A percentile compares a stretch with the other conserved stretches of the same genome.
Conservation (phyloP, 495 filamentous ascomycete genomes). For the Penicillium crystallinum region DNA sequence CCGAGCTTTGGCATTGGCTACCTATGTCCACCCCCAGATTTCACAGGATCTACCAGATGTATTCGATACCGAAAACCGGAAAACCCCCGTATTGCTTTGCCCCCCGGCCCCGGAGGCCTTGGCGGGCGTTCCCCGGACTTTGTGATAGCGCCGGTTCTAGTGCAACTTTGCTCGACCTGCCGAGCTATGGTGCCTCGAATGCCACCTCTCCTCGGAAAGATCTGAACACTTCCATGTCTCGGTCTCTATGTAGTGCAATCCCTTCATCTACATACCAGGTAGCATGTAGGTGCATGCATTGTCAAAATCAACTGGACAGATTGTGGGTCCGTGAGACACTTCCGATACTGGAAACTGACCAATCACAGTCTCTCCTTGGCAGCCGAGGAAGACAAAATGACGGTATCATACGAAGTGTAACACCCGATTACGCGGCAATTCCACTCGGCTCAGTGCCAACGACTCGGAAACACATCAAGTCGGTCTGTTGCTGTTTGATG, state of each 20-base stretch:
- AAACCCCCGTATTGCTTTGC: conserved; percentile 4
- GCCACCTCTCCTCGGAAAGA: too few relatives aligned
- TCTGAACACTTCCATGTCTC: too few relatives aligned
- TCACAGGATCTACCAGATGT: neutral
- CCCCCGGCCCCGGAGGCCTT: conserved; percentile 1
- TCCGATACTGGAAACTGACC: neutral
- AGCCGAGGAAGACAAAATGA: conserved; percentile 27
- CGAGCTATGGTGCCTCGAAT: neutral
- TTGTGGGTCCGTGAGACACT: neutral
- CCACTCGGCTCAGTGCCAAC: conserved; percentile 16
- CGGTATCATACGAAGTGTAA: conserved; percentile 28
- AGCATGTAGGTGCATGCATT: too few relatives aligned
- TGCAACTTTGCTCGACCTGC: neutral
- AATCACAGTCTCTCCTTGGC: neutral
- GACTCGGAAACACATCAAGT: neutral
- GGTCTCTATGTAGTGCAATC: too few relatives aligned
- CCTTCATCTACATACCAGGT: too few relatives aligned
- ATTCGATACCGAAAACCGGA: conserved; percentile 3
- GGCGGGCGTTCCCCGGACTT: neutral
- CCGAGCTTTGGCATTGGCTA: neutral
- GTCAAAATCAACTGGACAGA: neutral
- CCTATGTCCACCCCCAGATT: neutral
- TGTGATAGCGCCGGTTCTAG: neutral
- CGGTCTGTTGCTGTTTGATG: neutral
- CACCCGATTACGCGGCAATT: conserved; percentile 24